Base-by-base conservation (phyloP, 805 yeast genomes). In the Hanseniaspora vineae region DNA sequence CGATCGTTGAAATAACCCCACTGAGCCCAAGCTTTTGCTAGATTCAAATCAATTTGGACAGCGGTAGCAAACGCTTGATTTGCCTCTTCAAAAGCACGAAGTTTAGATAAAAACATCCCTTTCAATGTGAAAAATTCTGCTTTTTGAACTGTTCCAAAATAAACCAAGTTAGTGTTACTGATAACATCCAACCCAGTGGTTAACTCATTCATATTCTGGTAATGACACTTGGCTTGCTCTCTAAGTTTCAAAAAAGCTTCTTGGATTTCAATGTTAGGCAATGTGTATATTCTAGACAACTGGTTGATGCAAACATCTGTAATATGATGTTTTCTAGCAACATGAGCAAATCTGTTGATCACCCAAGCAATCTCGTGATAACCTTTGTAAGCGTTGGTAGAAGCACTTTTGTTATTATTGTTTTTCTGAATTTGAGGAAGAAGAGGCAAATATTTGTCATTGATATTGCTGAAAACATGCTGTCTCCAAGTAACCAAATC, bases 291-390 rank as follows among this genome's bases (percentile, higher is more conserved):
- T 71, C 89, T 84, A 2, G 96, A 84, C 60, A 92, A 70, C 61
- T 92, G 97, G 52, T 79, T 84, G 53, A 90, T 80, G 67, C 98
- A 92, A 39, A 94, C 98, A 49, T 92, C 97, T 1, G 96, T 85
- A 94, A 92, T 85, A 53, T 85, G 81, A 63, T 92, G 99, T 64
- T 88, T 87, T 53, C 98, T 76, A 0, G 98, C 97, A 47, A 94
- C 97, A 67, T 92, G 98, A 0, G 99, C 98, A 70, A 92, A 92
- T 46, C 97, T 69, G 66, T 92, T 92, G 58, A 92, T 90, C 8
- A 92, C 96, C 97, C 98, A 94, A 0, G 98, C 98, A 63, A 90
- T 87, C 65, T 92, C 99, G 62, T 92, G 99, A 66, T 86, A 92
- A 1, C 99, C 99, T 54, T 98, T 75, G 66, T 90, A 94, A 1